Evolutionary conservation across 768 basidiomycete species (phyloP).

Genomic region (Boletus sp.): DNA sequence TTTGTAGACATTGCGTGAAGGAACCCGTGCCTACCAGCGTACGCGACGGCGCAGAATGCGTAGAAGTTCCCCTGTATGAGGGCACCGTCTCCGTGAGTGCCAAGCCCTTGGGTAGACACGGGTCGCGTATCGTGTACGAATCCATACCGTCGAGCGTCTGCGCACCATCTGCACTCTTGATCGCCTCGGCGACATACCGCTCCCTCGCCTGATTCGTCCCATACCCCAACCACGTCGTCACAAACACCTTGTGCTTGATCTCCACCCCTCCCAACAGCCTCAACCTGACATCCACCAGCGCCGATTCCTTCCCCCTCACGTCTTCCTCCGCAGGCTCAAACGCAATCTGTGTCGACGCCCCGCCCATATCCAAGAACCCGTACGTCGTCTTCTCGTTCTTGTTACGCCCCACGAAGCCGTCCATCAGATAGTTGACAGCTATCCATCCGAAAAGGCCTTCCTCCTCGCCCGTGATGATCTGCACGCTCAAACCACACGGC

Average conservation of each 20-base stretch:
- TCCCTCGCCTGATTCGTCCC: slow-evolving; percentile 97
- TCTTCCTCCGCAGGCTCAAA: slow-evolving; percentile 79
- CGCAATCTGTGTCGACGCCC: slow-evolving; percentile 97
- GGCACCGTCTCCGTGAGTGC: slow-evolving; percentile 55
- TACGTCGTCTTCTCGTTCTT: slow-evolving; percentile 72
- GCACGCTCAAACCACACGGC: slow-evolving; percentile 89
- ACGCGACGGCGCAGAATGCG: slow-evolving; percentile 52
- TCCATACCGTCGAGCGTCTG: slow-evolving; percentile 17
- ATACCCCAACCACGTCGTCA: slow-evolving; percentile 98
- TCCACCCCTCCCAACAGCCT: slow-evolving; percentile 81
- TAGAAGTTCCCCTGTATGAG: slow-evolving; percentile 35
- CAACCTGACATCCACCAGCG: slow-evolving; percentile 73
- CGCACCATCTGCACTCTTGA: slow-evolving; percentile 52
- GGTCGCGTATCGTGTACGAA: slow-evolving; percentile 61
- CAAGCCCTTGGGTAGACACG: slow-evolving; percentile 84
- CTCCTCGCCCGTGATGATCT: slow-evolving; percentile 96
- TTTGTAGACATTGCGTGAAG: slow-evolving; percentile 76
- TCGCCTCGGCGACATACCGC: slow-evolving; percentile 74
- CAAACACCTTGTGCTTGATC: slow-evolving; percentile 90
- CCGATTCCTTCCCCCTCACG: slow-evolving; percentile 47
- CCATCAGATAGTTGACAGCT: slow-evolving; percentile 98
- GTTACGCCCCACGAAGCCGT: slow-evolving; percentile 67
- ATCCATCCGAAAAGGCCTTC: slow-evolving; percentile 99
- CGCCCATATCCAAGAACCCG: slow-evolving; percentile 99
- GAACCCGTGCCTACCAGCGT: slow-evolving; percentile 83